Conservation (phyloP, 1,139 yeast species). For the Protomyces pachydermus region DNA sequence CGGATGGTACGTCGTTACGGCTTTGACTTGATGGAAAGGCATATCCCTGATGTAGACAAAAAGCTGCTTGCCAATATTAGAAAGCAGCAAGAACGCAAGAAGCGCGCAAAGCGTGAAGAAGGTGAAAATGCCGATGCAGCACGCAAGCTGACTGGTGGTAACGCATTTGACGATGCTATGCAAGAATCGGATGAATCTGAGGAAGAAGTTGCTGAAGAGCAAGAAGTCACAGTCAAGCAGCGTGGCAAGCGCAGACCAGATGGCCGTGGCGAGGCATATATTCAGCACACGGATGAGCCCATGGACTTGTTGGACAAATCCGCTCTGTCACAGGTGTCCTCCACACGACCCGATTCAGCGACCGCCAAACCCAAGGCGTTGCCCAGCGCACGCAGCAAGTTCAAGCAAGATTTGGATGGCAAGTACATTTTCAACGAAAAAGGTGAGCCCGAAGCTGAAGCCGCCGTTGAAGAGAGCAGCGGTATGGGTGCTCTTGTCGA, state of each 20-base stretch:
- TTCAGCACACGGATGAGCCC: conserved; percentile 72
- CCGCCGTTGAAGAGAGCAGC: conserved; percentile 46
- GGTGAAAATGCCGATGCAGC: conserved; percentile 54
- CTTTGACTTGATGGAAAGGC: conserved; percentile 65
- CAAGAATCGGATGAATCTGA: conserved; percentile 41
- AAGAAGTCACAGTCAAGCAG: background rate
- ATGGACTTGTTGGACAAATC: conserved; percentile 81
- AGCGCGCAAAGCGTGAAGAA: conserved; percentile 56
- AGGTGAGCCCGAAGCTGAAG: conserved; percentile 43
- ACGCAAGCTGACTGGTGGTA: background rate
- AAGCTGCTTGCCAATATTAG: conserved; percentile 52
- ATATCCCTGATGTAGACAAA: conserved; percentile 84
- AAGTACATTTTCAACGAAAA: conserved; percentile 38
- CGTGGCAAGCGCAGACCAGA: conserved; percentile 27
- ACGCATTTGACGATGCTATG: conserved; percentile 66
- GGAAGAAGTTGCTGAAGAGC: conserved; percentile 28
- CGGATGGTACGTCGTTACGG: conserved; percentile 88
- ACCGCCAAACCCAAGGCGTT: conserved; percentile 32
- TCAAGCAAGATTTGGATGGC: conserved; percentile 46
- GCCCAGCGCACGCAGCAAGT: conserved; percentile 45
- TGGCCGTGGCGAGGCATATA: conserved; percentile 43
- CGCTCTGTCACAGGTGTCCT: conserved; percentile 79
- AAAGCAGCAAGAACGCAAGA: conserved; percentile 42
- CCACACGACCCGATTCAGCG: conserved; percentile 61
- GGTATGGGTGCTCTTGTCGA: conserved; percentile 23